phyloP scores from a whole-genome alignment of 345 rosid species.

The Sisymbrium irio region DNA sequence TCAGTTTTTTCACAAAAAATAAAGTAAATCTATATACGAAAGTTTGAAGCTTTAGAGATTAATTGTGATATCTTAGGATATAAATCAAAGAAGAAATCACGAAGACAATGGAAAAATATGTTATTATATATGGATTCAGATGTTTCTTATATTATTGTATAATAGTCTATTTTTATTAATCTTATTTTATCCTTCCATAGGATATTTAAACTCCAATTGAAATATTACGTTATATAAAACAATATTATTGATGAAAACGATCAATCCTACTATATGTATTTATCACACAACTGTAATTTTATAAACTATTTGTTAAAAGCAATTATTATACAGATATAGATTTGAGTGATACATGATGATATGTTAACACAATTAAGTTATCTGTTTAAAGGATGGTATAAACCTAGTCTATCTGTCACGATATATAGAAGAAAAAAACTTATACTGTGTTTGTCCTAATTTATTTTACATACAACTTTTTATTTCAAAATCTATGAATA shows the following conservation, averaged over 20 bases:
- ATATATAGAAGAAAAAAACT: too few relatives aligned
- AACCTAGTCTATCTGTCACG: background rate
- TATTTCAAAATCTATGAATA: too few relatives aligned
- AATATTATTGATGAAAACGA: background rate
- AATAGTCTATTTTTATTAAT: background rate
- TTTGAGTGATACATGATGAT: background rate
- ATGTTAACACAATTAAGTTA: background rate
- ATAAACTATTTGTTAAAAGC: too few relatives aligned
- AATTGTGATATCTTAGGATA: background rate
- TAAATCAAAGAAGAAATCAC: background rate
- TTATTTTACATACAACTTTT: too few relatives aligned
- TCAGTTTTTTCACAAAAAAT: constrained; percentile 23
- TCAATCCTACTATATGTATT: too few relatives aligned
- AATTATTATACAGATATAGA: background rate
- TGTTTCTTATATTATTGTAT: background rate
- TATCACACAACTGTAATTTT: background rate
- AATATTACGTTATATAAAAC: background rate
- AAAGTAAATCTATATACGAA: constrained; percentile 26
- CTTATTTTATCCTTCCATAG: background rate
- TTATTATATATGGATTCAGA: background rate
- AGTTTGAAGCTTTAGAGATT: background rate
- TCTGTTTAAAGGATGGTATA: background rate
- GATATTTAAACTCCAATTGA: background rate
- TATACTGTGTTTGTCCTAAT: background rate
- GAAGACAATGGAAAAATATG: background rate